Evolutionary conservation across 2,329 filamentous ascomycete species (phyloP).

Genomic region (Aspergillus novofumigatus): DNA sequence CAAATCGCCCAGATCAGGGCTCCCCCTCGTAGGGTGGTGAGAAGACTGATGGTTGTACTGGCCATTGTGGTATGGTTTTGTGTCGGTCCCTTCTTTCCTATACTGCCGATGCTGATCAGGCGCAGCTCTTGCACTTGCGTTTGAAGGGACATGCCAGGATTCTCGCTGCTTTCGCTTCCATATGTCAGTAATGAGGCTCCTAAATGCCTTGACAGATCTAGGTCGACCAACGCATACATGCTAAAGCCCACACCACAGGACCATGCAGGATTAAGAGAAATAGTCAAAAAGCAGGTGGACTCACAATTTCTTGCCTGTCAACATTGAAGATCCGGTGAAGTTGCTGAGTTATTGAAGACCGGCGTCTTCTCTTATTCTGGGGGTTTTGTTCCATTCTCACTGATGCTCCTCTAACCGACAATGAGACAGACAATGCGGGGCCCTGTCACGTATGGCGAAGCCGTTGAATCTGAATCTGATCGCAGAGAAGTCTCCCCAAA

Average conservation of each 20-base stretch:
- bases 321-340: constrained; percentile 19
- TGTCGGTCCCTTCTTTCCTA: background rate
- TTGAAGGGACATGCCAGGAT: background rate
- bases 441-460: background rate
- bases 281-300: background rate
- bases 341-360: constrained; percentile 19
- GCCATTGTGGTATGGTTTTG: background rate
- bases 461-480: background rate
- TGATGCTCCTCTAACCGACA: constrained; percentile 5
- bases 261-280: background rate
- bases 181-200: background rate
- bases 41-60: background rate
- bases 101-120: background rate
- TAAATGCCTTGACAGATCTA: background rate
- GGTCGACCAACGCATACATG: background rate
- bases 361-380: constrained; percentile 11
- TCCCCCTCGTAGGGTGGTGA: background rate
- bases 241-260: background rate
- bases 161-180: constrained; percentile 5
- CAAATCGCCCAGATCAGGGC: background rate
- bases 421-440: background rate
- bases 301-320: constrained; percentile 15
- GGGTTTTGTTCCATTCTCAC: constrained; percentile 1
- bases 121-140: background rate
- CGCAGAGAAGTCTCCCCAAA: background rate